phyloP scores from a whole-genome alignment of 495 filamentous ascomycete genomes.

The Friedmanniomyces simplex region DNA sequence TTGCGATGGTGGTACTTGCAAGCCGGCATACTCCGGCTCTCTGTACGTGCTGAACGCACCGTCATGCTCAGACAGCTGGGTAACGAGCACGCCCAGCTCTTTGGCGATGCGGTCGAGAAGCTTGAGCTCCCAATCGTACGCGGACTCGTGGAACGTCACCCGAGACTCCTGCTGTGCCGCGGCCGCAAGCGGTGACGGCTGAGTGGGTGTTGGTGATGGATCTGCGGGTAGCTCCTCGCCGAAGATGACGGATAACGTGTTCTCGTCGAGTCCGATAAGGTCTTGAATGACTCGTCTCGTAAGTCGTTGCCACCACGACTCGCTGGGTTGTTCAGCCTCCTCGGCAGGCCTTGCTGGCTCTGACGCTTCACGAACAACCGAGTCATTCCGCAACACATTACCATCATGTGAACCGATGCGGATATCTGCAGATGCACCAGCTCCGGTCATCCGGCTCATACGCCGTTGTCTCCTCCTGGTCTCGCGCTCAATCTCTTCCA shows the following conservation, averaged over 20 bases:
- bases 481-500: constrained; percentile 82
- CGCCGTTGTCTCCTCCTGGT: constrained; percentile 48
- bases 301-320: constrained; percentile 69
- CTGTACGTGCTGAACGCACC: constrained; percentile 71
- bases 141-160: constrained; percentile 11
- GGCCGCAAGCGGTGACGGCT: constrained; percentile 14
- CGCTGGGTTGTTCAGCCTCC: constrained; percentile 24
- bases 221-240: constrained; percentile 68
- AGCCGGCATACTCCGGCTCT: constrained; percentile 42
- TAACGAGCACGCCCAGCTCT: constrained; percentile 73
- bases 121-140: constrained; percentile 54
- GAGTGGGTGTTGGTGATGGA: constrained; percentile 29
- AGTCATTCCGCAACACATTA: not conserved
- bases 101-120: constrained; percentile 74
- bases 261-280: constrained; percentile 83
- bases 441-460: constrained; percentile 34
- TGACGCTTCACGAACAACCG: not conserved
- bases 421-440: constrained; percentile 23
- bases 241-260: constrained; percentile 71
- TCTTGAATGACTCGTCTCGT: constrained; percentile 80
- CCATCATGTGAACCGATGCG: not conserved
- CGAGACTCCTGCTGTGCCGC: constrained; percentile 11
- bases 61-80: constrained; percentile 69
- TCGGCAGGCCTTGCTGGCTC: not conserved
- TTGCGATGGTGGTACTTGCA: constrained; percentile 25